These are phyloP conservation scores for Rhodotorula toruloides DNA, from an alignment of 768 basidiomycete genomes.

Conservation along the genomic window DNA sequence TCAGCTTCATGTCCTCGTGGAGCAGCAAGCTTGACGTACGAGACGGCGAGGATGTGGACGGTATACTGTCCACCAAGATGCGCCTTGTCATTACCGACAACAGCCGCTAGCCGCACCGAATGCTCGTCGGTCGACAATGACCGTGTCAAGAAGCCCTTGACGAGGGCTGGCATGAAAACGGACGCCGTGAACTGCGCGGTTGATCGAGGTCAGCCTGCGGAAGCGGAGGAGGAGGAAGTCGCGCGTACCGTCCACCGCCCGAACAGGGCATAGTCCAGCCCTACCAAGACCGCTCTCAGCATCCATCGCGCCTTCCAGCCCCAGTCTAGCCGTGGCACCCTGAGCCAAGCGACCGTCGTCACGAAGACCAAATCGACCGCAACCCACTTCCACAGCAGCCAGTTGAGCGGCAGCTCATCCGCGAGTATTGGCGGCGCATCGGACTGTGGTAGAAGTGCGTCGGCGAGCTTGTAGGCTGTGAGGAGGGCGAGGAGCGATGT, in stretches of 20 bases:
- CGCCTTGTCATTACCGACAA: conserved; percentile 14
- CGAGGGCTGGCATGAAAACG: conserved; percentile 16
- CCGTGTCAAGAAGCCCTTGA: conserved; percentile 24
- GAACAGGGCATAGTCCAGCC: conserved; percentile 23
- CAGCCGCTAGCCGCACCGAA: conserved; percentile 14
- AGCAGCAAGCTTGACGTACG: conserved; percentile 9
- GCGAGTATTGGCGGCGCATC: background rate
- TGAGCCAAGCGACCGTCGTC: conserved; percentile 3
- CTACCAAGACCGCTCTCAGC: background rate
- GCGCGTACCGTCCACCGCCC: conserved; percentile 30
- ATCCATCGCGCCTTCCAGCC: conserved; percentile 21
- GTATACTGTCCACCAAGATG: conserved; percentile 36
- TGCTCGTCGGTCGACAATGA: conserved; percentile 29
- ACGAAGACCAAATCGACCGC: conserved; percentile 8
- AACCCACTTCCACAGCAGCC: conserved; percentile 20
- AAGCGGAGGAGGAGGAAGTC: too few species aligned
- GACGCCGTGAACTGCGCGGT: conserved; percentile 19
- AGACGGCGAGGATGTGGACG: conserved; percentile 36
- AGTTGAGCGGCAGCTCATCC: background rate
- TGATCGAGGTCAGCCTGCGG: background rate
- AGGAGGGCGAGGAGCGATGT: conserved; percentile 15
- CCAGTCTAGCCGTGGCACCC: conserved; percentile 28
- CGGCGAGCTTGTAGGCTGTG: conserved; percentile 27
- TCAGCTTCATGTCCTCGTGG: too few species aligned
- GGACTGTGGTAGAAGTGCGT: conserved; percentile 4